phyloP scores from a whole-genome alignment of 345 rosid genomes.

The Clarkia xantiana region DNA sequence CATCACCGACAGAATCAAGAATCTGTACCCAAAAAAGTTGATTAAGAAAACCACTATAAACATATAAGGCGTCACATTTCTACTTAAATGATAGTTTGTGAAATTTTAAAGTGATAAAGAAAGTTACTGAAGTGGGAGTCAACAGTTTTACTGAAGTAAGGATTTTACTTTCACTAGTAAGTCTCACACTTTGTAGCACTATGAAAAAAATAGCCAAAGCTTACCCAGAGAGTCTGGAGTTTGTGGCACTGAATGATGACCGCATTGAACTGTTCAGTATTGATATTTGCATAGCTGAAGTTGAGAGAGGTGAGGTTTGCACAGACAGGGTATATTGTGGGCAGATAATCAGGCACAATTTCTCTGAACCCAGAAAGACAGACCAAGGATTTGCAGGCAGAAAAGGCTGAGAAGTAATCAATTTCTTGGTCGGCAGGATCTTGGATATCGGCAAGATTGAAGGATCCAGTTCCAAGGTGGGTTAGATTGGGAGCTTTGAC shows the following conservation, averaged over 20 bases:
- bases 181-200: slow-evolving; percentile 6
- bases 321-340: slow-evolving; percentile 60
- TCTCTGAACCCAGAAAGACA: slow-evolving; percentile 85
- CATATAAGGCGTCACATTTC: neutral
- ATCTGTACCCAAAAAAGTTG: slow-evolving; percentile 27
- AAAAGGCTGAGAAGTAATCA: slow-evolving; percentile 47
- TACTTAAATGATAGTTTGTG: no score
- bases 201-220: slow-evolving; percentile 8
- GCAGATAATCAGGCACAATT: slow-evolving; percentile 39
- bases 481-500: slow-evolving; percentile 56
- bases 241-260: slow-evolving; percentile 58
- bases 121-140: no score
- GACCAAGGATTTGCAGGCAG: slow-evolving; percentile 48
- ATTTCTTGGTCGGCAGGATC: slow-evolving; percentile 35
- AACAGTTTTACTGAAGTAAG: no score
- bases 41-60: neutral
- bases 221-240: slow-evolving; percentile 70
- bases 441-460: slow-evolving; percentile 24
- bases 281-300: slow-evolving; percentile 69
- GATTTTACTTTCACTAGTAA: neutral
- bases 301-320: slow-evolving; percentile 69
- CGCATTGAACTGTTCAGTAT: slow-evolving; percentile 55
- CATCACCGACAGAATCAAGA: slow-evolving; percentile 75
- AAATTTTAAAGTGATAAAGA: no score
- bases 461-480: slow-evolving; percentile 79